These are phyloP conservation scores for Tulasnella sp. DNA, from an alignment of 768 basidiomycete species.

Conservation along the genomic window DNA sequence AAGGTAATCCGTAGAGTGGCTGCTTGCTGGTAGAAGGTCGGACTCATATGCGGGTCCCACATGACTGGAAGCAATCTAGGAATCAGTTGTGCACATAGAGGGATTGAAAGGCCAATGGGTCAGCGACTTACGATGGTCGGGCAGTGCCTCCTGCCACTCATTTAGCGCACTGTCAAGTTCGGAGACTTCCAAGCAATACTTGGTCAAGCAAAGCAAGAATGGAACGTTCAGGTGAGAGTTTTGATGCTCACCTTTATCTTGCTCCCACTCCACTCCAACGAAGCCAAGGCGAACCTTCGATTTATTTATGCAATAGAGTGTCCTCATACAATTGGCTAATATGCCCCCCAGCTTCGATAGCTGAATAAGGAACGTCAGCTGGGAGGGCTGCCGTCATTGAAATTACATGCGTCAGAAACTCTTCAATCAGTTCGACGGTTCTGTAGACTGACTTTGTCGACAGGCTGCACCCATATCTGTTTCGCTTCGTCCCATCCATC, in stretches of 20 bases:
- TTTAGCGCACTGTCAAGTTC: conserved; percentile 61
- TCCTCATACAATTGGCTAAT: conserved; percentile 46
- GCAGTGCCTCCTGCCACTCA: conserved; percentile 60
- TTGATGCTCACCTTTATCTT: not conserved
- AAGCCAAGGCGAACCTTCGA: conserved; percentile 44
- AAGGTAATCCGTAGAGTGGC: conserved; percentile 48
- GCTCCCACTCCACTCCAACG: conserved; percentile 46
- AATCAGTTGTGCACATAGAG: not conserved
- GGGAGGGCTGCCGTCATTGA: too few relatives aligned
- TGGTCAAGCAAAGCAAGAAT: not conserved
- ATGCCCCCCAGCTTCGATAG: conserved; percentile 50
- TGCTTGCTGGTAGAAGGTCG: conserved; percentile 46
- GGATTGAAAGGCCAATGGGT: not conserved
- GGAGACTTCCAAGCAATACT: conserved; percentile 31
- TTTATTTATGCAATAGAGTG: conserved; percentile 67
- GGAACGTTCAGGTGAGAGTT: not conserved
- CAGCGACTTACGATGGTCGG: conserved; percentile 44
- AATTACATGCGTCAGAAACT: too few relatives aligned
- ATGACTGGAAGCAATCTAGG: conserved; percentile 34
- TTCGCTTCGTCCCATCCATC: conserved; percentile 62
- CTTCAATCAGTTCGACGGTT: too few relatives aligned
- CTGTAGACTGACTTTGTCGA: conserved; percentile 34
- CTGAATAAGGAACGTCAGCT: conserved; percentile 46
- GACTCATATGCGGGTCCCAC: conserved; percentile 46
- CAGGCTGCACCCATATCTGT: conserved; percentile 54